A percentile compares a stretch with the other conserved stretches of the same genome.
Conservation (phyloP, 2,329 filamentous ascomycete species). For the Dendrostoma leiphaemia region DNA sequence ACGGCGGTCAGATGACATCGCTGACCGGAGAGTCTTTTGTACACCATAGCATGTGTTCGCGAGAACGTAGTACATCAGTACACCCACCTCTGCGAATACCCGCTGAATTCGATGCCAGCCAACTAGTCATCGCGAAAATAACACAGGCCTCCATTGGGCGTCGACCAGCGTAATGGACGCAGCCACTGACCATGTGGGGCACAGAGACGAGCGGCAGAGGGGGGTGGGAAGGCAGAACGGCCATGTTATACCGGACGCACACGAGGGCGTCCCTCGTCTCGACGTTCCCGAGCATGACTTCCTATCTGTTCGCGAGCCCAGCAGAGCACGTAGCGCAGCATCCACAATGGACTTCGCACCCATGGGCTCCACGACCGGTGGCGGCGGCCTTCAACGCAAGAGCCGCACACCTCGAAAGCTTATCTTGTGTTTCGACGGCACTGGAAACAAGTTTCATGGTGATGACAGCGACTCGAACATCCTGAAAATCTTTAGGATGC, state of each 20-base stretch:
- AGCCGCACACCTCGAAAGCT: constrained; percentile 40
- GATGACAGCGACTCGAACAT: constrained; percentile 65
- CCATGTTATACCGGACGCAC: not conserved
- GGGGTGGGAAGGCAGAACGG: not conserved
- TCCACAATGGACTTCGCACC: not conserved
- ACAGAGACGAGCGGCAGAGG: not conserved
- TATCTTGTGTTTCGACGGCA: constrained; percentile 62
- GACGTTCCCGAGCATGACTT: not conserved
- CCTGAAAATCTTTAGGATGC: constrained; percentile 68
- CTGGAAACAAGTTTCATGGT: constrained; percentile 62
- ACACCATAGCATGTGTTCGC: not conserved
- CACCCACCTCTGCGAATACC: not conserved
- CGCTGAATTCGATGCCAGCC: not conserved
- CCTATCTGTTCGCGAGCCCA: not conserved
- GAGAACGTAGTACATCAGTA: not conserved
- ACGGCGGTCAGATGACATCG: not conserved
- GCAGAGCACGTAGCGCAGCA: not conserved
- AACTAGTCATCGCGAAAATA: not conserved
- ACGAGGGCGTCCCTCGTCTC: not conserved
- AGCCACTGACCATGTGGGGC: not conserved
- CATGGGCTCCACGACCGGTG: not conserved
- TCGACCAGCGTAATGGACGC: not conserved
- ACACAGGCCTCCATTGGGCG: not conserved
- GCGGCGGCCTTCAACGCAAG: not conserved
- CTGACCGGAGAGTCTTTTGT: not conserved